Base-by-base conservation (phyloP, 2,329 filamentous ascomycete genomes). In the Emmonsia crescens region DNA sequence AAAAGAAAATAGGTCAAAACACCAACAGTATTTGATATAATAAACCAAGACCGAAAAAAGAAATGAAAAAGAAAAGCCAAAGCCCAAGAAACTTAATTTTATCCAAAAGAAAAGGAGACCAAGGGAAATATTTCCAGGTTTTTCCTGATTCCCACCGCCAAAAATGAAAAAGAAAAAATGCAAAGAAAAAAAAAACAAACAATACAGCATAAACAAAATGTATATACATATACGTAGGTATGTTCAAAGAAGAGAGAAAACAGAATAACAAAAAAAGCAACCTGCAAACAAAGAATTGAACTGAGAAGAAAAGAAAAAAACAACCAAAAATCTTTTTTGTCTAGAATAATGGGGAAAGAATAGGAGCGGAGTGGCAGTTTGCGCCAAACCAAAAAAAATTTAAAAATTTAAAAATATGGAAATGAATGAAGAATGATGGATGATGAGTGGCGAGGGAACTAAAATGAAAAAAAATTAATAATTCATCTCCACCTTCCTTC, bases 1-100 rank as follows among this genome's bases (percentile, higher is more conserved):
- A 61, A 58, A 61, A 38, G 5, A 54, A 21, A 46, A 29, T 8
- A 59, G 57, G 24, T 19, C 57, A 42, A 55, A 61, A 55, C 31
- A 54, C n/a, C 38, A 38, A 29, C 14, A 46, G 42, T 16, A 48
- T 21, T 48, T 19, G 33, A 46, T 19, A 59, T 27, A 56, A 24
- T 29, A 31, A 16, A 19, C 44, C 44, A 42, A 48, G 24, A 46
- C n/a, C n/a, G n/a, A n/a, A n/a, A n/a, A n/a, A n/a, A 31, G 52
- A 16, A 57, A 42, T 5, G 49, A 55, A 21, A 21, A 57, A 31
- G 5, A 56, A 48, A 51, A 44, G 40, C 29, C 21, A n/a, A 57
- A 55, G 31, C 49, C n/a, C 24, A 21, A 48, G 31, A 16, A 61
- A 51, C 16, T 21, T 40, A 31, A 40, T 48, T 31, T 29, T 21